Base-by-base conservation (phyloP, 2,329 filamentous ascomycete species). In the Cadophora sp. region DNA sequence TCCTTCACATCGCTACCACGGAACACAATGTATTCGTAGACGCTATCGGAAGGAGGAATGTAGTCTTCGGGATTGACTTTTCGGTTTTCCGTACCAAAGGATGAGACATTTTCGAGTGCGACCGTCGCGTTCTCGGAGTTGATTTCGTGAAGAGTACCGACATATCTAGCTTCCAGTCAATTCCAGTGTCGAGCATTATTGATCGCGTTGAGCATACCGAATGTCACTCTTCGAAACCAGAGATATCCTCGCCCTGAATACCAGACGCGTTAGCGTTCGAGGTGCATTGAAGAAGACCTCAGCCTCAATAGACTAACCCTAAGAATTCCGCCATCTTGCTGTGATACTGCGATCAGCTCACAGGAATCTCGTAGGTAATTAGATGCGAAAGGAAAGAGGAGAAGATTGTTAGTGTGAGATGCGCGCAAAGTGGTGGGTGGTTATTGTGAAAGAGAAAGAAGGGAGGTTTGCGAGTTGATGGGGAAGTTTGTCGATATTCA, bases 1-100 rank as follows among this genome's bases (percentile, higher is more conserved):
- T 99, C 96, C 83, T 99, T 99, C 78, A 99, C 96, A 84, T 99
- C 96, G 80, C 93, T 97, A 75, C 96, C 96, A 69, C 95, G 91
- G 81, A 99, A 99, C 73, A 99, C 94, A 78, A 99, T 98, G 83
- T 97, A 98, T 79, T 98, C 96, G 84, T 97, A 99, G 77, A 97
- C 87, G 79, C 92, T 92, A 70, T 96, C 91, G 40, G 93, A 95
- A 3, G 93, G 87, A 46, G 91, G 83, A 68, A 97, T 92, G 81
- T 97, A 94, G 72, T 97, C 92, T 22, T 91, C 87, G 22, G 91
- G 90, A 74, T 91, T 89, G 73, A 86, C 88, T 78, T 91, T 91
- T 73, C 96, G 92, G 66, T 94, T 94, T 83, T 99, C 96, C 34
- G 96, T 97, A 75, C 96, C 96, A 78, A 91, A 97, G 3, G 95